A percentile compares a stretch with the other conserved stretches of the same genome.
These are phyloP conservation scores for Camelina hispida DNA, from an alignment of 345 rosid genomes.

Conservation along the genomic window DNA sequence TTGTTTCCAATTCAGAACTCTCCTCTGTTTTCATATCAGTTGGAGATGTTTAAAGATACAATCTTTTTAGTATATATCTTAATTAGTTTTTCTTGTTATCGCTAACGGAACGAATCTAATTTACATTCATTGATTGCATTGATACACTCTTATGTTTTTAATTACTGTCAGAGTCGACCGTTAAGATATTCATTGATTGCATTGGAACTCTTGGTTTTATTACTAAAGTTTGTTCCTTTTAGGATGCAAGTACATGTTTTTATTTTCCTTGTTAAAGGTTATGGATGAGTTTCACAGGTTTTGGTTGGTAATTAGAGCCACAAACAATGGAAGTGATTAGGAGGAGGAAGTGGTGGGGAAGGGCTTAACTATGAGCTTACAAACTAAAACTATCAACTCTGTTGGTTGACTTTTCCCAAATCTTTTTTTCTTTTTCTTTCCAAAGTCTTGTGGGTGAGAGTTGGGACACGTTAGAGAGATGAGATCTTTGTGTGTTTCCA, in stretches of 20 bases:
- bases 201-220: background rate
- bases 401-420: conserved; percentile 44
- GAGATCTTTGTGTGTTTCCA: conserved; percentile 28
- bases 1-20: background rate
- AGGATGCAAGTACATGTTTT: conserved; percentile 2
- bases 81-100: conserved; percentile 4
- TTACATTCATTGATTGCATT: background rate
- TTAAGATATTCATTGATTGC: conserved; percentile 13
- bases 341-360: conserved; percentile 26
- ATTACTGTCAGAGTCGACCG: conserved; percentile 28
- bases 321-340: conserved; percentile 1
- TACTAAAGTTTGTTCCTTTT: background rate
- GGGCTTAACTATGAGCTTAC: conserved; percentile 8
- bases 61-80: background rate
- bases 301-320: conserved; percentile 27
- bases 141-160: too few relatives aligned
- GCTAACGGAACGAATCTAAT: background rate
- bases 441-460: conserved; percentile 33
- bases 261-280: background rate
- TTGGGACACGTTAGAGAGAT: conserved; percentile 32
- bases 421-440: background rate
- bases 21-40: conserved; percentile 1
- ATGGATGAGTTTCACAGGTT: conserved; percentile 8
- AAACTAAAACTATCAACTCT: conserved; percentile 14
- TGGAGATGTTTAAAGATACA: background rate